Conservation (phyloP, 208 protist genomes). For the Crithidia expoeki region DNA sequence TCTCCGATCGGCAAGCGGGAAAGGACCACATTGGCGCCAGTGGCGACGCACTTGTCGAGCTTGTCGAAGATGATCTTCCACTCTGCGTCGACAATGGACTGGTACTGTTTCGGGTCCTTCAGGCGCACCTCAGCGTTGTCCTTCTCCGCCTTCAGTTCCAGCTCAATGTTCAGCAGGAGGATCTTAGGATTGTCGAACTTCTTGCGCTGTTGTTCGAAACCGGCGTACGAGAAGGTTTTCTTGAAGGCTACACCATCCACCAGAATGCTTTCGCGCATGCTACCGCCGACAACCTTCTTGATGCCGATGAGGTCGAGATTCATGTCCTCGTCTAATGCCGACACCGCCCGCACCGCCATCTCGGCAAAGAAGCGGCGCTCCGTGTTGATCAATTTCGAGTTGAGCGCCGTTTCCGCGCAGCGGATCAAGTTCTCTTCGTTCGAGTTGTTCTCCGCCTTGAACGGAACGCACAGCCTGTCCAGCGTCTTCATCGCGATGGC, state of each 20-base stretch:
- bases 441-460: conserved; percentile 63
- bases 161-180: conserved; percentile 99
- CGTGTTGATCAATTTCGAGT: conserved; percentile 99
- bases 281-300: conserved; percentile 99
- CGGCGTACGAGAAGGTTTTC: conserved; percentile 99
- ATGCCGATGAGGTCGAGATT: conserved; percentile 99
- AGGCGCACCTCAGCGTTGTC: conserved; percentile 99
- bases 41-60: conserved; percentile 98
- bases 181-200: conserved; percentile 98
- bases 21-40: conserved; percentile 99
- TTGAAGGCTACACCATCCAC: conserved; percentile 99
- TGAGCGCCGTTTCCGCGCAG: conserved; percentile 98
- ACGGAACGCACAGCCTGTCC: conserved; percentile 93
- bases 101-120: conserved; percentile 98
- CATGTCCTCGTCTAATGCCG: conserved; percentile 94
- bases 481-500: conserved; percentile 82
- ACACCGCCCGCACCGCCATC: conserved; percentile 99
- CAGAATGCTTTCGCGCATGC: conserved; percentile 98
- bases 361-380: conserved; percentile 98
- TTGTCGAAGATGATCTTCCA: conserved; percentile 99
- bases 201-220: conserved; percentile 99
- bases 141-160: conserved; percentile 99
- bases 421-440: conserved; percentile 88
- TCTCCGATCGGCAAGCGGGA: conserved; percentile 99
- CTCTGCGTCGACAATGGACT: conserved; percentile 99